phyloP scores from a whole-genome alignment of 164 flowering plant genomes.

The Berberis vulgaris region DNA sequence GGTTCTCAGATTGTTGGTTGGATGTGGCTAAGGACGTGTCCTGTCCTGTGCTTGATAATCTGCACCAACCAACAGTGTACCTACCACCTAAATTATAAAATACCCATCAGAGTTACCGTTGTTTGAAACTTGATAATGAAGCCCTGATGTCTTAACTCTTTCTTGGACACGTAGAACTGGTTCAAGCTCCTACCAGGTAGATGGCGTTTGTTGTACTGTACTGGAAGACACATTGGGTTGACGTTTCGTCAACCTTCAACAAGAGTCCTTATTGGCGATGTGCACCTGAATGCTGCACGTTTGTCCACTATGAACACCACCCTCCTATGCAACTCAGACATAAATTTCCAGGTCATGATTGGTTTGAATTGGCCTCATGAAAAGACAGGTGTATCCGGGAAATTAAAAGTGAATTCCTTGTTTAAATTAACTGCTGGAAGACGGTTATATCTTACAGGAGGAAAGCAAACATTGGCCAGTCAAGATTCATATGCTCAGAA shows the following conservation, averaged over 20 bases:
- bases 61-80: too few relatives aligned
- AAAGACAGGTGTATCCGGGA: constrained; percentile 57
- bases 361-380: constrained; percentile 77
- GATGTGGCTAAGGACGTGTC: too few relatives aligned
- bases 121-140: neutral
- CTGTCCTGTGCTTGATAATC: too few relatives aligned
- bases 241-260: constrained; percentile 76
- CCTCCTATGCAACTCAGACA: constrained; percentile 45
- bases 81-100: too few relatives aligned
- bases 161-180: constrained; percentile 57
- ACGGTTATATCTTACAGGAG: constrained; percentile 47
- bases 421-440: constrained; percentile 52
- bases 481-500: constrained; percentile 28
- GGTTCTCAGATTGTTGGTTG: too few relatives aligned
- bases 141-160: neutral
- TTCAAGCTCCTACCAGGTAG: constrained; percentile 72
- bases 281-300: constrained; percentile 34
- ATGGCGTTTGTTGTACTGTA: constrained; percentile 83
- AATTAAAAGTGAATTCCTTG: constrained; percentile 36
- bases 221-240: constrained; percentile 85
- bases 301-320: constrained; percentile 25
- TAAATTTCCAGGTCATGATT: constrained; percentile 51
- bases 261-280: constrained; percentile 66
- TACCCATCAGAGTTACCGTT: neutral
- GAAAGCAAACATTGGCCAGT: neutral